Evolutionary conservation across 768 basidiomycete genomes (phyloP), one percentile per base, ranked within the genome.

Genomic region (Xerocomellus chrysenteron): DNA sequence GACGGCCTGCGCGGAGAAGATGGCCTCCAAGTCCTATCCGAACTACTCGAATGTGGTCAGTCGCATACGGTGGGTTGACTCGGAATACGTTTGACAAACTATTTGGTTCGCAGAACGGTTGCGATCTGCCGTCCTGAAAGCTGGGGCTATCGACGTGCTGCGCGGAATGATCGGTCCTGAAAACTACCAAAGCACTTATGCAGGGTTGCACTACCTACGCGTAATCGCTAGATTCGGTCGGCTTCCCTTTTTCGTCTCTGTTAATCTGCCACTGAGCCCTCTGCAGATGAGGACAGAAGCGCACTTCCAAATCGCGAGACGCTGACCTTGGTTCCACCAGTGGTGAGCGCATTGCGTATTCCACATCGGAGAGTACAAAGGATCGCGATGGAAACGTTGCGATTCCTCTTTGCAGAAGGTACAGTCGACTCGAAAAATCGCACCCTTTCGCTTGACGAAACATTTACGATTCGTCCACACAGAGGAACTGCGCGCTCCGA

Each of bases 1-100:
- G 68, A 71, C 19, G 67, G 60, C 11, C 14, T 57, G n/a, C 55
- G 50, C 1, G 67, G 67, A 36, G 69, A 69, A 59, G 69, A 70
- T 28, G 65, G 65, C 21, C 51, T 70, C 2, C 55, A 54, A 26
- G 60, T 61, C n/a, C 41, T 70, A 1, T 53, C 51, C 5, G 44
- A 57, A 30, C 16, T 71, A 5, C 46, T 71, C 6, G 49, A 56
- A 16, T 56, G 65, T 46, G 65, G 68, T 70, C 37, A 56, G 69
- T 58, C 4, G 14, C 30, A 32, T 11, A 13, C 2, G 6, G 0
- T 33, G 11, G 13, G 3, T 19, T 13, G 26, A n/a, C 12, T 26
- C 16, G 6, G 32, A n/a, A 36, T 30, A 16, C 24, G 14, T 32
- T 47, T 47, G 17, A 49, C 41, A 35, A 26, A 37, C 13, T 13